phyloP scores from a whole-genome alignment of 768 basidiomycete genomes.

The Lyophyllum semitale region DNA sequence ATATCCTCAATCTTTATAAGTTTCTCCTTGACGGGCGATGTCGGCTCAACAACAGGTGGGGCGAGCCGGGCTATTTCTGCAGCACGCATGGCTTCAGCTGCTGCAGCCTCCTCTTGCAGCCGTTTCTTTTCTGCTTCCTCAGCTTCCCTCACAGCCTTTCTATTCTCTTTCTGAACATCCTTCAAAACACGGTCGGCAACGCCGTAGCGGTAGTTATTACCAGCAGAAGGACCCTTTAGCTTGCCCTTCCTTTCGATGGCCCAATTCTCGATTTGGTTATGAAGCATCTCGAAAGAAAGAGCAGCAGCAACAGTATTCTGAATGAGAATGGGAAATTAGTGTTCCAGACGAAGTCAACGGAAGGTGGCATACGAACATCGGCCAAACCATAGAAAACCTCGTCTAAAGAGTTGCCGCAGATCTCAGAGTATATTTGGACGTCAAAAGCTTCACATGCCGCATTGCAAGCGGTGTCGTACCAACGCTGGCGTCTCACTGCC shows the following conservation, averaged over 20 bases:
- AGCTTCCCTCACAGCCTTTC: background rate
- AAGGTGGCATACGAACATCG: background rate
- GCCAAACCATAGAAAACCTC: conserved; percentile 10
- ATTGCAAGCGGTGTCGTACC: background rate
- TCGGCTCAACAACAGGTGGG: background rate
- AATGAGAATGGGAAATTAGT: background rate
- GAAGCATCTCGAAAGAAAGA: conserved; percentile 8
- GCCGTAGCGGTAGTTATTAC: conserved; percentile 1
- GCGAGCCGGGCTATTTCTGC: conserved; percentile 7
- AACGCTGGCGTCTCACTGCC: background rate
- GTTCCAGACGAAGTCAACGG: background rate
- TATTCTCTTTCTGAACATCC: background rate
- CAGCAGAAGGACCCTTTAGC: conserved; percentile 5
- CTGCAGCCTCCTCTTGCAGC: conserved; percentile 1
- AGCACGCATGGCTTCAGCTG: conserved; percentile 1
- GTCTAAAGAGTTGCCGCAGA: background rate
- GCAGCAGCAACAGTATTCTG: conserved; percentile 13
- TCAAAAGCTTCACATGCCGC: conserved; percentile 7
- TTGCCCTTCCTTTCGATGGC: conserved; percentile 1
- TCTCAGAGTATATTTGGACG: conserved; percentile 4
- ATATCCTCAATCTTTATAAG: conserved; percentile 3
- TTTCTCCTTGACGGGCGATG: background rate
- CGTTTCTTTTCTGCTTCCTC: background rate
- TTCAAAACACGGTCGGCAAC: background rate
- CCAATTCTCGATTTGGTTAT: conserved; percentile 11